Base-by-base conservation (phyloP, 1,139 yeast genomes). In the Debaryomyces udenii region DNA sequence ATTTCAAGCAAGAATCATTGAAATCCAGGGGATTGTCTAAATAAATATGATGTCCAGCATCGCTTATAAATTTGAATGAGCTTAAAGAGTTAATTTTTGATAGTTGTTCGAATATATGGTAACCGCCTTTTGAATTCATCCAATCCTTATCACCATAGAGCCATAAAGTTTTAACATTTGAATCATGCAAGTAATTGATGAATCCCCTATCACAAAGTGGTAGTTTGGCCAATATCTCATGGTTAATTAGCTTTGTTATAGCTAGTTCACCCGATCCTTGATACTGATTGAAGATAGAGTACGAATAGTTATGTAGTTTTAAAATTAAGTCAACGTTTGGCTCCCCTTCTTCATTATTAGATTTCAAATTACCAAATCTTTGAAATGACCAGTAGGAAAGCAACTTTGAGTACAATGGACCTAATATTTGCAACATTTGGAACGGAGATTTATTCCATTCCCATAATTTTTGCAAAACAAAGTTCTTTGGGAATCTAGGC, bases 201-300 rank as follows among this genome's bases (percentile, higher is more conserved):
- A 71, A 53, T 1, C 74, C 73, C 20, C 77, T 58, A 44, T 71
- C 76, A 41, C 72, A 56, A n/a, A 72, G 52, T 0, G 78, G 78
- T 22, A 72, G 49, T 17, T 56, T 53, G 0, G 78, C 68, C 27
- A 72, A 54, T 11, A 72, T 69, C 42, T 70, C 74, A 46, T 65
- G 74, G 45, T 60, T 69, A 24, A 72, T 64, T 11, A 72, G 53
- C 42, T 65, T 70, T 5, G 76, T 68, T 24, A 71, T 71, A 23
- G 77, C 76, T 44, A 71, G 56, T 46, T 72, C 78, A 1, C 78
- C 78, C 1, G 74, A 67, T 0, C 73, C 70, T 50, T 67, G 75
- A 47, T 53, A 70, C 48, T 72, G 78, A 49, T 71, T 70, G 51
- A 71, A 72, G 2, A 72, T 68, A 1, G 75, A 66, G 43, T 61